Conservation (phyloP, 176 grass and related monocot species). For the Oryza glumipatula region DNA sequence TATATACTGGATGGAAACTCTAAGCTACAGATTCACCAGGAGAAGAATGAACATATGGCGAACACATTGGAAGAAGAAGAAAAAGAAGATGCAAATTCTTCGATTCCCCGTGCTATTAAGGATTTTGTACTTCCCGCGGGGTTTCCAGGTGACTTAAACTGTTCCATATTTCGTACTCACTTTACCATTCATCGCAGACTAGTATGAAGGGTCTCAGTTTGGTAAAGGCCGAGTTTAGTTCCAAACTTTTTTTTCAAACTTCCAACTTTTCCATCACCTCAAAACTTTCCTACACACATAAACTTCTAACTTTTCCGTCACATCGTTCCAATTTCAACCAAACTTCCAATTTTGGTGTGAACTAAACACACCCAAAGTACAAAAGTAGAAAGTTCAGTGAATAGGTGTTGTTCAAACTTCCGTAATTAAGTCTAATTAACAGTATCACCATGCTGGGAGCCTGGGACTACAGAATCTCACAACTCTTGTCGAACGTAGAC, state of each 20-base stretch:
- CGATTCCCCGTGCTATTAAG: constrained; percentile 46
- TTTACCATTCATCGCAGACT: not conserved
- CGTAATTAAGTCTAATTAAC: not conserved
- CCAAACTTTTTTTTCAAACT: too few species aligned
- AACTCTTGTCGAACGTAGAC: not conserved
- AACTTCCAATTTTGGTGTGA: too few species aligned
- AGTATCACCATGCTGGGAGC: too few species aligned
- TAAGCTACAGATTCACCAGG: constrained; percentile 48
- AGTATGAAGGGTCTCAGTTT: not conserved
- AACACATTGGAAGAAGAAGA: constrained; percentile 36
- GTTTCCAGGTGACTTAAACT: constrained; percentile 70
- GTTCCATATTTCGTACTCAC: not conserved
- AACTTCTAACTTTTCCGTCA: too few species aligned
- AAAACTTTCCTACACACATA: too few species aligned
- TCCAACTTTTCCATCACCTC: too few species aligned
- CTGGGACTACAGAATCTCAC: not conserved
- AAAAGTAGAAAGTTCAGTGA: constrained; percentile 7
- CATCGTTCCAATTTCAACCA: too few species aligned
- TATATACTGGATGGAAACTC: constrained; percentile 55
- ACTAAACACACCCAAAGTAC: not conserved
- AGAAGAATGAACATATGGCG: constrained; percentile 31
- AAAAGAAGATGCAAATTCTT: constrained; percentile 27
- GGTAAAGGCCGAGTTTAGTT: not conserved
- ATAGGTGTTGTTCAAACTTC: not conserved
- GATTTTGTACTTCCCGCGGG: constrained; percentile 80